Evolutionary conservation across 2,329 filamentous ascomycete genomes (phyloP).

Genomic region (Neopestalotiopsis sp.): DNA sequence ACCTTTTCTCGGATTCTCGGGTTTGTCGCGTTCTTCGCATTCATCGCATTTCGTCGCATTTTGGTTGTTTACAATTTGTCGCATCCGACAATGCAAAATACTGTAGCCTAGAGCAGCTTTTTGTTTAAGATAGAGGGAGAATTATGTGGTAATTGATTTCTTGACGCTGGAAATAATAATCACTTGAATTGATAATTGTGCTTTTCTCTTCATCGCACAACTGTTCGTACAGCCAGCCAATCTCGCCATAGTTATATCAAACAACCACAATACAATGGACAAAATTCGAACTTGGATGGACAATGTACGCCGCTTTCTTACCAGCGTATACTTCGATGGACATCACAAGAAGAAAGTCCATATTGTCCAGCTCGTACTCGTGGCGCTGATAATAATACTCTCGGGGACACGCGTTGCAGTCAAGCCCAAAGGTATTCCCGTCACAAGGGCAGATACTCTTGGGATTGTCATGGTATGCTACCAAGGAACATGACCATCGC

Average conservation of each 20-base stretch:
- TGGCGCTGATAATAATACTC: background rate
- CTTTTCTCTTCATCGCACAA: background rate
- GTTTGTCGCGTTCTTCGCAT: background rate
- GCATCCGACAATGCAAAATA: too few relatives aligned
- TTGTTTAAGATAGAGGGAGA: too few relatives aligned
- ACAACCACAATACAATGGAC: background rate
- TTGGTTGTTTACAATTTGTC: too few relatives aligned
- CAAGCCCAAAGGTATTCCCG: background rate
- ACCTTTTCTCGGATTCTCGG: background rate
- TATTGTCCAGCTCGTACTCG: background rate
- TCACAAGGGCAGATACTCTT: background rate
- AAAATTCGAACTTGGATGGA: background rate
- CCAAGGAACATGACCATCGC: background rate
- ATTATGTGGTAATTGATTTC: too few relatives aligned
- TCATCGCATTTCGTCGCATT: background rate
- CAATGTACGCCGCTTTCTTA: background rate
- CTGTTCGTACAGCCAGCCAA: background rate
- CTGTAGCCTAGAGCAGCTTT: too few relatives aligned
- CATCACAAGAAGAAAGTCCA: background rate
- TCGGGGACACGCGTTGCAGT: background rate
- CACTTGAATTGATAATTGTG: background rate
- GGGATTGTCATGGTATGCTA: background rate
- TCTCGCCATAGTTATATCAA: accelerated
- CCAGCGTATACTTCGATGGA: background rate
- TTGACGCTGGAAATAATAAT: too few relatives aligned